Conservation (phyloP, 164 flowering plant genomes). For the Pachysandra terminalis region DNA sequence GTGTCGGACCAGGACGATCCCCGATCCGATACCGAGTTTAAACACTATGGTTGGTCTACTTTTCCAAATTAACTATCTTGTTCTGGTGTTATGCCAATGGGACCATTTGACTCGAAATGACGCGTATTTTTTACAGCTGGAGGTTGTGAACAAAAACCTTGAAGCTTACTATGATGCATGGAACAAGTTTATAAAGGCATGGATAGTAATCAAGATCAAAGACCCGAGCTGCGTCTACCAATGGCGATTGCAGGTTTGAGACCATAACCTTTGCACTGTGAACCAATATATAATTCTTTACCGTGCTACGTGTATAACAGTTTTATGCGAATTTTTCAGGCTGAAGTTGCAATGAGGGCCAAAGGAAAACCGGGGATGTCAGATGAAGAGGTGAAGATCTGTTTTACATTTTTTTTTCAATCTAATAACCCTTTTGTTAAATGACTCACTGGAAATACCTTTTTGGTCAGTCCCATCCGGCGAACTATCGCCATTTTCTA, state of each 20-base stretch:
- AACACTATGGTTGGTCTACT: too few relatives aligned
- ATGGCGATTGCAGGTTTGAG: conserved; percentile 90
- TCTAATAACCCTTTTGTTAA: background rate
- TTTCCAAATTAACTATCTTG: background rate
- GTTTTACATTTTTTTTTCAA: too few relatives aligned
- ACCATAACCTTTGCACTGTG: background rate
- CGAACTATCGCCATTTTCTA: too few relatives aligned
- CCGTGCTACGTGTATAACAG: background rate
- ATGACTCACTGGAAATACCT: too few relatives aligned
- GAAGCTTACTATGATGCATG: conserved; percentile 91
- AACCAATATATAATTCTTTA: background rate
- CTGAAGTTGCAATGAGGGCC: conserved; percentile 7
- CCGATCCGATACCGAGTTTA: too few relatives aligned
- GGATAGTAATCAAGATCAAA: conserved; percentile 87
- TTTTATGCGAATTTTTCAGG: conserved; percentile 15
- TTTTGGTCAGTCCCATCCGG: too few relatives aligned
- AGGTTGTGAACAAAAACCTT: conserved; percentile 69
- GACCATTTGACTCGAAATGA: background rate
- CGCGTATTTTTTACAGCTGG: conserved; percentile 51
- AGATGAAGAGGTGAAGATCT: background rate
- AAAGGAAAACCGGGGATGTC: conserved; percentile 4
- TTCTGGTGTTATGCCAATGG: background rate
- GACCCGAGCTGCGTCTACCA: conserved; percentile 84
- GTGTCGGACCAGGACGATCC: too few relatives aligned
- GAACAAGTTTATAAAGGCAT: conserved; percentile 80